Conservation (phyloP, 2,329 filamentous ascomycete species). For the Colletotrichum liriopes region DNA sequence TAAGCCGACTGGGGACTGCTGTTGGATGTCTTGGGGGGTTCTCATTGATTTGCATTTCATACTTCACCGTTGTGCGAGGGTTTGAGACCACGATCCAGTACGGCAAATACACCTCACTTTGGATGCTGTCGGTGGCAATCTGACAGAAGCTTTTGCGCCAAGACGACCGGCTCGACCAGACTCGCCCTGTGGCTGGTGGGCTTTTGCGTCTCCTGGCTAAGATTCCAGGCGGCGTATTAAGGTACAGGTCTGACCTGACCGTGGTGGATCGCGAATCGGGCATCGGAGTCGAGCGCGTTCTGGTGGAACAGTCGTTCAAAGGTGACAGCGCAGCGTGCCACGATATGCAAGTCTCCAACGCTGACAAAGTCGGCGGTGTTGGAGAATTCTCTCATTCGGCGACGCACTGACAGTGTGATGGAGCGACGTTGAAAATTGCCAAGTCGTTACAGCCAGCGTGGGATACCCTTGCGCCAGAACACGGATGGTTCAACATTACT, state of each 20-base stretch:
- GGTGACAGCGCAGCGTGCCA: neutral
- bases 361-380: neutral
- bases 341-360: neutral
- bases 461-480: neutral
- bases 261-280: neutral
- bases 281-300: neutral
- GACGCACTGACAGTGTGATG: neutral
- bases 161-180: neutral
- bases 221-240: neutral
- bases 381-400: neutral
- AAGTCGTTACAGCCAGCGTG: neutral
- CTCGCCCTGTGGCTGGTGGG: neutral
- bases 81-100: neutral
- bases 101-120: neutral
- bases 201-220: constrained; percentile 2
- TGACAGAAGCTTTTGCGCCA: constrained; percentile 31
- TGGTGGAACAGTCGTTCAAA: neutral
- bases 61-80: neutral
- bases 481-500: neutral
- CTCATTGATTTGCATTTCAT: neutral
- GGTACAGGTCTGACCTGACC: neutral
- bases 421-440: neutral
- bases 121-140: neutral
- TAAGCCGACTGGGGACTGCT: neutral
- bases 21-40: neutral